Evolutionary conservation across 352 stramenopile genomes (phyloP).

Genomic region (Globisporangium yorkense): DNA sequence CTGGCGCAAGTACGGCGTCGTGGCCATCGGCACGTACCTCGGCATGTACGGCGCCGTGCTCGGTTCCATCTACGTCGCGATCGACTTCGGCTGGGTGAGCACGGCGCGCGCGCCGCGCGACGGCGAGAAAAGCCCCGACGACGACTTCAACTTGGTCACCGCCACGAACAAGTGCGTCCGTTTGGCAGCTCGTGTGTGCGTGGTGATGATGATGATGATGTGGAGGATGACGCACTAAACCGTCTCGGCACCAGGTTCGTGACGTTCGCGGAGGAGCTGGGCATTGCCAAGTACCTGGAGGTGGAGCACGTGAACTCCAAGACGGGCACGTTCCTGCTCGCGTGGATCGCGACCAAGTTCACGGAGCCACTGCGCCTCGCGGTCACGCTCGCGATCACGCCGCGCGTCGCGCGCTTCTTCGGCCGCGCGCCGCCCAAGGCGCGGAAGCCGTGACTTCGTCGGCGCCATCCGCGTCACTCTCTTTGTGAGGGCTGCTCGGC

Average conservation of each 20-base stretch:
- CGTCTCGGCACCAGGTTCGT: constrained; percentile 34
- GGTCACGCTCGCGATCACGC: constrained; percentile 73
- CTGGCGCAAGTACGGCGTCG: constrained; percentile 79
- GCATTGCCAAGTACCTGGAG: constrained; percentile 76
- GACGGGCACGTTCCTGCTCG: constrained; percentile 74
- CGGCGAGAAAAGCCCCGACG: constrained; percentile 13
- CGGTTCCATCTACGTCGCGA: constrained; percentile 76
- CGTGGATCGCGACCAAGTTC: constrained; percentile 86
- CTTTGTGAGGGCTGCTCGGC: background rate
- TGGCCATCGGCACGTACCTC: constrained; percentile 81
- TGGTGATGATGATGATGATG: background rate
- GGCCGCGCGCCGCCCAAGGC: constrained; percentile 46
- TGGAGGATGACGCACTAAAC: background rate
- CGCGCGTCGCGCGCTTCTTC: constrained; percentile 67
- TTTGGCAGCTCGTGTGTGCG: background rate
- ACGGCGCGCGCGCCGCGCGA: constrained; percentile 29
- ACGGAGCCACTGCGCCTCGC: constrained; percentile 77
- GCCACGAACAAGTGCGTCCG: constrained; percentile 74
- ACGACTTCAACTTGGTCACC: constrained; percentile 71
- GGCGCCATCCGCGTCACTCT: background rate
- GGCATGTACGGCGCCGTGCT: constrained; percentile 72
- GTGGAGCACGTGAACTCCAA: constrained; percentile 76
- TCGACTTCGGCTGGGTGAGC: constrained; percentile 72
- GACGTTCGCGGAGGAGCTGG: constrained; percentile 58
- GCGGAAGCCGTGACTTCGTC: constrained; percentile 5